Evolutionary conservation across 345 rosid species (phyloP), one percentile per base, ranked within the genome.

Genomic region (Geranium brycei): DNA sequence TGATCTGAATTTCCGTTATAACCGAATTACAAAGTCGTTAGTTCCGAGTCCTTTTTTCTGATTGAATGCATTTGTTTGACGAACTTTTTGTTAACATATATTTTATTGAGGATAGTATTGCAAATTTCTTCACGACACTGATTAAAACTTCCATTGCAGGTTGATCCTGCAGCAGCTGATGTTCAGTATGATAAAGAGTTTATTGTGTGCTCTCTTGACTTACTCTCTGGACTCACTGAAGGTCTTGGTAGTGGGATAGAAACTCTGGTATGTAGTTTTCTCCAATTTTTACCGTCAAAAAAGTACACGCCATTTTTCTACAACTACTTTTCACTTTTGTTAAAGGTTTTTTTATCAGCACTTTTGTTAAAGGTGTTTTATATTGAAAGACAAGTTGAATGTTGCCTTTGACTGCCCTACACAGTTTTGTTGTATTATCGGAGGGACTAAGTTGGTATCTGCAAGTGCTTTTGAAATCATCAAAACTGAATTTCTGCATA

Each of bases 191-290:
- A 95, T 71, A 91, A 81, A 67, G 99, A 91, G 76, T 91, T 95
- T 70, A 75, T 87, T 13, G 96, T 91, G 40, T 95, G 99, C 73
- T 79, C 92, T 57, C 85, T 95, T 68, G 99, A 95, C 78, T 80
- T 95, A 76, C 95, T 95, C 47, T 95, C 99, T 69, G 99, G 97
- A 62, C 88, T 95, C 71, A 74, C 86, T 7, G 99, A 90, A 75
- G 95, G 99, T 67, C 96, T 93, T 72, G 85, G 87, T 64, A 79
- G 88, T 79, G 93, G 90, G 75, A 82, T 95, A 51, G 97, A 95
- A 80, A 85, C 87, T 78, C 79, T 95, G 99, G 99, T 95, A 85
- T 8, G 1, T 47, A 47, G 53, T 13, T 47, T 47, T 47, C 62
- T 70, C 57, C 62, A 59, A 62, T 73, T 67, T 70, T 64, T 65